phyloP scores from a whole-genome alignment of 1,284 basidiomycete genomes.

The Sutorius eximius region DNA sequence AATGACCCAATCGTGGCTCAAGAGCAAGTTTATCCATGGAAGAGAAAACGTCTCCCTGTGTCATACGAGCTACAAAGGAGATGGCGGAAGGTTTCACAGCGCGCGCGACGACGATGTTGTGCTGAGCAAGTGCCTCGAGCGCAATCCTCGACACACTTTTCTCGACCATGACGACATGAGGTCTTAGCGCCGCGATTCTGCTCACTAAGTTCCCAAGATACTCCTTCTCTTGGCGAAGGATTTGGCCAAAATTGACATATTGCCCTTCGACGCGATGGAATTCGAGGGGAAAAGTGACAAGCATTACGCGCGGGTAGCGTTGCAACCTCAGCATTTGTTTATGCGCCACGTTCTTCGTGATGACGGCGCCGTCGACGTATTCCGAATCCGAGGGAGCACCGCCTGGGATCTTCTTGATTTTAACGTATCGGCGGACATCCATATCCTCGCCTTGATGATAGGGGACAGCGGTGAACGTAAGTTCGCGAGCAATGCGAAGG shows the following conservation, averaged over 20 bases:
- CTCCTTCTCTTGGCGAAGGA: slow-evolving; percentile 93
- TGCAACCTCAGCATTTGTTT: slow-evolving; percentile 80
- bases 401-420: slow-evolving; percentile 98
- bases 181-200: slow-evolving; percentile 87
- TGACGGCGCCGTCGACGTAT: slow-evolving; percentile 96
- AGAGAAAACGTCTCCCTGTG: slow-evolving; percentile 92
- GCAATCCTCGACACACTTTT: slow-evolving; percentile 91
- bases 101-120: slow-evolving; percentile 89
- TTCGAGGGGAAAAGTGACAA: slow-evolving; percentile 94
- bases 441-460: slow-evolving; percentile 86
- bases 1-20: slow-evolving; percentile 90
- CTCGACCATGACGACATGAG: slow-evolving; percentile 92
- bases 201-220: slow-evolving; percentile 88
- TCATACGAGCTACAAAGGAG: slow-evolving; percentile 88
- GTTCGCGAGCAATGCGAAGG: slow-evolving; percentile 72
- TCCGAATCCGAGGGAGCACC: slow-evolving; percentile 91
- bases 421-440: slow-evolving; percentile 94
- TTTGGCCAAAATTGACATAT: slow-evolving; percentile 91
- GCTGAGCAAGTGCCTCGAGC: slow-evolving; percentile 83
- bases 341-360: slow-evolving; percentile 97
- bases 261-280: slow-evolving; percentile 94
- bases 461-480: slow-evolving; percentile 73
- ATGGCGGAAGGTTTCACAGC: slow-evolving; percentile 89
- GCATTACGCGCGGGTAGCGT: slow-evolving; percentile 88
- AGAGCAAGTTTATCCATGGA: slow-evolving; percentile 94